These are phyloP conservation scores for Ceriops tagal DNA, from an alignment of 345 rosid species.

Conservation along the genomic window DNA sequence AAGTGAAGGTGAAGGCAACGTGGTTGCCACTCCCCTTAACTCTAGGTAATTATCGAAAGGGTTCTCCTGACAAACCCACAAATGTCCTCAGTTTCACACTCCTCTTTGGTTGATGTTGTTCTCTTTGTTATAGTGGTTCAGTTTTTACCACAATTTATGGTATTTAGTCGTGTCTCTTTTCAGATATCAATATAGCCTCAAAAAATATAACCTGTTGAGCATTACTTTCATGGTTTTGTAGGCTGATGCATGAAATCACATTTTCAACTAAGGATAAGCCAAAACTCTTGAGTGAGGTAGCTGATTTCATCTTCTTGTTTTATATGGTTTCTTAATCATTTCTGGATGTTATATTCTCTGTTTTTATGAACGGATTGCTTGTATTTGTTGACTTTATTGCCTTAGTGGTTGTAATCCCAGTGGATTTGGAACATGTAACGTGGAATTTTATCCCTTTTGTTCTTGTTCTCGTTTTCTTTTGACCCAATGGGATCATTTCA, in stretches of 20 bases:
- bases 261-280: constrained; percentile 64
- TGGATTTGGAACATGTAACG: too few species aligned
- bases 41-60: constrained; percentile 30
- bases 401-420: too few species aligned
- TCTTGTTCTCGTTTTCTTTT: too few species aligned
- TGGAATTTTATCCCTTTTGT: too few species aligned
- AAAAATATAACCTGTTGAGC: not conserved
- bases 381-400: too few species aligned
- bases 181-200: not conserved
- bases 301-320: constrained; percentile 13
- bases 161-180: not conserved
- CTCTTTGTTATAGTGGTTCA: not conserved
- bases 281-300: constrained; percentile 64
- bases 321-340: constrained; percentile 12
- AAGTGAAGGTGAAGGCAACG: constrained; percentile 27
- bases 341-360: not conserved
- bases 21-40: constrained; percentile 19
- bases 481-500: too few species aligned
- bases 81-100: not conserved
- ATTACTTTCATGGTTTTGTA: constrained; percentile 25
- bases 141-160: not conserved
- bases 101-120: not conserved
- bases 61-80: constrained; percentile 16
- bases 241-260: constrained; percentile 71
- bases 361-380: too few species aligned